Percentiles rank a stretch among this genome's conserved stretches.
phyloP scores from a whole-genome alignment of 495 filamentous ascomycete species.

The Usnea hakonensis region DNA sequence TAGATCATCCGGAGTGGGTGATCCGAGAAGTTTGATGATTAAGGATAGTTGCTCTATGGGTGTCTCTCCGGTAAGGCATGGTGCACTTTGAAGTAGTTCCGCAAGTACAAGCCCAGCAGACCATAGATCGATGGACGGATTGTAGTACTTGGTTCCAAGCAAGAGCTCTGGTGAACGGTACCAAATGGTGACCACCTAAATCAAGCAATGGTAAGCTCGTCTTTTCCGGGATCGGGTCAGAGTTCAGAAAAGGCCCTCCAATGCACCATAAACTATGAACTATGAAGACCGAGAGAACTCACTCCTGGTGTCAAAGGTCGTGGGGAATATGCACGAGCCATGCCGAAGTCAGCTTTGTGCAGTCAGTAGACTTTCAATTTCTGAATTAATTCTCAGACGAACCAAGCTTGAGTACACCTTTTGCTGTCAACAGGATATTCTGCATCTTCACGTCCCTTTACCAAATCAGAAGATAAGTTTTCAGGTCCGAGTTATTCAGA shows the following conservation, averaged over 20 bases:
- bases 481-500: too few relatives aligned
- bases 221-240: background rate
- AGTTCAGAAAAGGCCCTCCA: background rate
- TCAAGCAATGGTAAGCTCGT: background rate
- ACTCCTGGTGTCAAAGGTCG: slow-evolving; percentile 41
- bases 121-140: slow-evolving; percentile 37
- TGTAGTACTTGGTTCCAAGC: slow-evolving; percentile 37
- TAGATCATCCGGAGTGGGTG: slow-evolving; percentile 31
- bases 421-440: slow-evolving; percentile 38
- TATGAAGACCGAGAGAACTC: background rate
- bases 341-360: slow-evolving; percentile 39
- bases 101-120: slow-evolving; percentile 40
- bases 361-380: background rate
- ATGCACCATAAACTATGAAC: background rate
- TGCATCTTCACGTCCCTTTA: slow-evolving; percentile 42
- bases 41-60: slow-evolving; percentile 37
- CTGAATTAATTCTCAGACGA: background rate
- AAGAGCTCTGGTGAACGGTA: slow-evolving; percentile 74
- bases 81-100: slow-evolving; percentile 35
- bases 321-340: slow-evolving; percentile 36
- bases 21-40: slow-evolving; percentile 36
- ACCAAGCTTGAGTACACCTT: slow-evolving; percentile 41
- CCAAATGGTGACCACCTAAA: slow-evolving; percentile 56
- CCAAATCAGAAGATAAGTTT: background rate
- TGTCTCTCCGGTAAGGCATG: slow-evolving; percentile 37